Conservation (phyloP, 306 rosid genomes). For the Cucurbita ficifolia region DNA sequence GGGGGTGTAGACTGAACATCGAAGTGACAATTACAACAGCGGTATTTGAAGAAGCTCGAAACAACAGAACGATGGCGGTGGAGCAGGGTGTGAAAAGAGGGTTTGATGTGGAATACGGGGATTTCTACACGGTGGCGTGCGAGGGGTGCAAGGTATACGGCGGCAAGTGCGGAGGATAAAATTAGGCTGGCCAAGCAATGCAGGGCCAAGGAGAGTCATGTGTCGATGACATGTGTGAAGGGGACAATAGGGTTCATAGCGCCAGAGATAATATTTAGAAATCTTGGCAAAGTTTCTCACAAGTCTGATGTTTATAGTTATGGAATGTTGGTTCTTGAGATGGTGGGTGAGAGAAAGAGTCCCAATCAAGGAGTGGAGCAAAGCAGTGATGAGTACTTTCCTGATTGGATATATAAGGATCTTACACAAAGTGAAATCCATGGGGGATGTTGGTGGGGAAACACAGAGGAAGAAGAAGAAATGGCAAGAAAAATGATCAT, state of each 20-base stretch:
- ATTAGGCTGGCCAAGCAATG: constrained; percentile 31
- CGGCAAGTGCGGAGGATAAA: neutral
- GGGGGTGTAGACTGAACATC: neutral
- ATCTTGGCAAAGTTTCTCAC: neutral
- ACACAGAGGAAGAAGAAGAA: neutral
- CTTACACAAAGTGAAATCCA: neutral
- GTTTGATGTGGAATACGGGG: neutral
- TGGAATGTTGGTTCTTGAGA: constrained; percentile 3
- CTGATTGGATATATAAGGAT: neutral
- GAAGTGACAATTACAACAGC: neutral
- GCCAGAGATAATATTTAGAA: neutral
- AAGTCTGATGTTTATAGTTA: constrained; percentile 4
- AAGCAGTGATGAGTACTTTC: neutral
- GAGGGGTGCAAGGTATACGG: neutral
- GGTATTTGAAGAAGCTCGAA: neutral
- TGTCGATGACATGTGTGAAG: neutral
- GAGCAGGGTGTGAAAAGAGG: neutral
- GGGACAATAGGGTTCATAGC: neutral
- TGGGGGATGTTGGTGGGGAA: neutral
- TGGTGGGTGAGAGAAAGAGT: constrained; percentile 5
- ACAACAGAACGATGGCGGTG: neutral
- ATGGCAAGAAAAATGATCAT: neutral
- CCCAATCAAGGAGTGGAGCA: neutral
- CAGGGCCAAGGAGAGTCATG: neutral
- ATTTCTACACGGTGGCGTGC: neutral